These are phyloP conservation scores for Leucaena leucocephala DNA, from an alignment of 306 rosid genomes.

Conservation along the genomic window DNA sequence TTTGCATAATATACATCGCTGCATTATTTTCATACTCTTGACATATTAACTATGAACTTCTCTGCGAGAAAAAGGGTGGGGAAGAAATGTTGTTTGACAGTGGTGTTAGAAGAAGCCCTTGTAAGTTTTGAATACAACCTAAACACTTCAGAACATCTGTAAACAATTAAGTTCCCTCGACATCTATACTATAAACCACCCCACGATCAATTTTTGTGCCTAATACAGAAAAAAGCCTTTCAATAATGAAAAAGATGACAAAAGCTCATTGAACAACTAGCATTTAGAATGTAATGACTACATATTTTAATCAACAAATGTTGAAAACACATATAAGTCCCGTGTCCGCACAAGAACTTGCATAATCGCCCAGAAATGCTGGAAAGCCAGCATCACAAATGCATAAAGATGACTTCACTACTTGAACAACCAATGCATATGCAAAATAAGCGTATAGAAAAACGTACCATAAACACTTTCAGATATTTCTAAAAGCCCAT, in stretches of 20 bases:
- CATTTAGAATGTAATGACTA: slow-evolving; percentile 24
- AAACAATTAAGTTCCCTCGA: slow-evolving; percentile 15
- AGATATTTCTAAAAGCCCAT: slow-evolving; percentile 92
- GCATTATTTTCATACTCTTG: neutral
- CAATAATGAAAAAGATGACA: slow-evolving; percentile 31
- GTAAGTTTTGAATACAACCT: neutral
- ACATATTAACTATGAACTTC: neutral
- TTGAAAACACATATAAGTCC: slow-evolving; percentile 9
- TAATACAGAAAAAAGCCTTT: slow-evolving; percentile 23
- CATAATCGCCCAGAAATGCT: slow-evolving; percentile 32
- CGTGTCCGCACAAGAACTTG: slow-evolving; percentile 7
- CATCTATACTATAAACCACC: slow-evolving; percentile 1
- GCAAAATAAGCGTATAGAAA: slow-evolving; percentile 34
- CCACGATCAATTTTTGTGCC: neutral
- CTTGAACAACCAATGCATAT: slow-evolving; percentile 25
- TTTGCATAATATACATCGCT: neutral
- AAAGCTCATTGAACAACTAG: slow-evolving; percentile 20
- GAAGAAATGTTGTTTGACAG: neutral
- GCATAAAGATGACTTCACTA: slow-evolving; percentile 31
- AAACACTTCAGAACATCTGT: neutral
- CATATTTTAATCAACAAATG: slow-evolving; percentile 19
- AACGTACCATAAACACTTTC: slow-evolving; percentile 93
- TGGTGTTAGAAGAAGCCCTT: neutral
- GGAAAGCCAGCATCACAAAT: slow-evolving; percentile 19
- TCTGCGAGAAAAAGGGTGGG: neutral